Percentiles rank a stretch among this genome's conserved stretches.
phyloP scores from a whole-genome alignment of 1,284 basidiomycete genomes.

The Jaminaea rosea region DNA sequence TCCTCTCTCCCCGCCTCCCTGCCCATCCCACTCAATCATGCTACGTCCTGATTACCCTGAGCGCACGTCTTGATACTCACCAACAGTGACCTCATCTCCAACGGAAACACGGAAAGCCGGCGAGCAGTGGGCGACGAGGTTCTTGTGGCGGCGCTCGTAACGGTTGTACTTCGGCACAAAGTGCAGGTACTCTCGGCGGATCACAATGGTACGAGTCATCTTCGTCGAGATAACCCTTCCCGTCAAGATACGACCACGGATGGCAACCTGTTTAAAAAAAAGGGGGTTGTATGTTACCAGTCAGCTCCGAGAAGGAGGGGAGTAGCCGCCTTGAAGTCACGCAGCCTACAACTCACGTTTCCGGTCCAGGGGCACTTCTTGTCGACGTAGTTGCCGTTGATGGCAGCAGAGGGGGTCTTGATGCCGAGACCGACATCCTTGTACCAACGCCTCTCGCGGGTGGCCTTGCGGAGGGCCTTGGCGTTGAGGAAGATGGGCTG shows the following conservation, averaged over 20 bases:
- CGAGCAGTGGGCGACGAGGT: constrained; percentile 91
- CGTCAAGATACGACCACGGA: constrained; percentile 96
- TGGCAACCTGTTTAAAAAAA: too few relatives aligned
- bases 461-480: constrained; percentile 81
- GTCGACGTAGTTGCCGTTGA: constrained; percentile 96
- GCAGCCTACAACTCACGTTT: too few relatives aligned
- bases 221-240: constrained; percentile 97
- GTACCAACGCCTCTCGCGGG: constrained; percentile 97
- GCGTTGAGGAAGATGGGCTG: constrained; percentile 97
- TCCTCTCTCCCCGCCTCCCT: too few relatives aligned
- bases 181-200: constrained; percentile 92
- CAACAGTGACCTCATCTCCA: constrained; percentile 91
- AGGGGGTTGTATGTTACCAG: too few relatives aligned
- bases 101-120: constrained; percentile 80
- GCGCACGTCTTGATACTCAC: constrained; percentile 18
- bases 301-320: too few relatives aligned
- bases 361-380: constrained; percentile 97
- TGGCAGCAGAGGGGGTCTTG: constrained; percentile 83
- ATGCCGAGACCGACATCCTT: constrained; percentile 55
- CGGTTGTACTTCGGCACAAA: constrained; percentile 92
- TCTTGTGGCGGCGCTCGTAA: constrained; percentile 68
- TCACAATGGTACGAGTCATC: constrained; percentile 98
- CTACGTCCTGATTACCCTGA: not conserved
- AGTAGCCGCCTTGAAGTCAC: too few relatives aligned
- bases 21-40: too few relatives aligned